Conservation (phyloP, 495 filamentous ascomycete species). For the Penicillium subrubescens region DNA sequence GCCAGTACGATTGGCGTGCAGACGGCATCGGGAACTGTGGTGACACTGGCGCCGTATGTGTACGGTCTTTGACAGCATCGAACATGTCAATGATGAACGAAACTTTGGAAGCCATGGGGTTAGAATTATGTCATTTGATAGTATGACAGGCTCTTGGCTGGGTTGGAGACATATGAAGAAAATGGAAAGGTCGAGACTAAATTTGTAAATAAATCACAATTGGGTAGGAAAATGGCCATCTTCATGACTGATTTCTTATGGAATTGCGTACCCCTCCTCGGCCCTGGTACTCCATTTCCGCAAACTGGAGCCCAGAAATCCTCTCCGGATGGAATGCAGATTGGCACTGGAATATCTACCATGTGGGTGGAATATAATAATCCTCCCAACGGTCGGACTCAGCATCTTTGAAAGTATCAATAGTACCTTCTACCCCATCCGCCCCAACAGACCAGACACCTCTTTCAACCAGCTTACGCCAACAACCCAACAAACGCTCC, state of each 20-base stretch:
- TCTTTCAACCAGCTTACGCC: slow-evolving; percentile 20
- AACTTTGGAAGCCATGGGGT: not conserved
- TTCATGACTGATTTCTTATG: slow-evolving; percentile 3
- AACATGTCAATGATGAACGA: slow-evolving; percentile 2
- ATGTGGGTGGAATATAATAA: slow-evolving; percentile 20
- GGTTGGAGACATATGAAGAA: slow-evolving; percentile 1
- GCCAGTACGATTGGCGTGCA: slow-evolving; percentile 3
- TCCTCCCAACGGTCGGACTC: slow-evolving; percentile 18
- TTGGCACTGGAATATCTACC: slow-evolving; percentile 17
- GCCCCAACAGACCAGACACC: slow-evolving; percentile 21
- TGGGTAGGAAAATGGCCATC: slow-evolving; percentile 4
- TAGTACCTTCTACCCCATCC: slow-evolving; percentile 21
- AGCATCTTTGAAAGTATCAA: slow-evolving; percentile 23
- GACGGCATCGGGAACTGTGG: slow-evolving; percentile 6
- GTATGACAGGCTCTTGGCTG: slow-evolving; percentile 1
- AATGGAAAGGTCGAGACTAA: slow-evolving; percentile 1
- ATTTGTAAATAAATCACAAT: slow-evolving; percentile 6
- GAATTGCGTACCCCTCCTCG: slow-evolving; percentile 1
- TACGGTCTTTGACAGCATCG: slow-evolving; percentile 6
- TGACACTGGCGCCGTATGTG: slow-evolving; percentile 10
- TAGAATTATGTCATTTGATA: too few relatives aligned
- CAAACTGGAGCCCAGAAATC: not conserved
- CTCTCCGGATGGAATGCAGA: slow-evolving; percentile 1
- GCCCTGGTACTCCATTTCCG: slow-evolving; percentile 5
- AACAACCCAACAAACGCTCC: slow-evolving; percentile 22